Percentiles rank a stretch among this genome's conserved stretches.
Conservation (phyloP, 257 asterid genomes). For the Solanum piurae region DNA sequence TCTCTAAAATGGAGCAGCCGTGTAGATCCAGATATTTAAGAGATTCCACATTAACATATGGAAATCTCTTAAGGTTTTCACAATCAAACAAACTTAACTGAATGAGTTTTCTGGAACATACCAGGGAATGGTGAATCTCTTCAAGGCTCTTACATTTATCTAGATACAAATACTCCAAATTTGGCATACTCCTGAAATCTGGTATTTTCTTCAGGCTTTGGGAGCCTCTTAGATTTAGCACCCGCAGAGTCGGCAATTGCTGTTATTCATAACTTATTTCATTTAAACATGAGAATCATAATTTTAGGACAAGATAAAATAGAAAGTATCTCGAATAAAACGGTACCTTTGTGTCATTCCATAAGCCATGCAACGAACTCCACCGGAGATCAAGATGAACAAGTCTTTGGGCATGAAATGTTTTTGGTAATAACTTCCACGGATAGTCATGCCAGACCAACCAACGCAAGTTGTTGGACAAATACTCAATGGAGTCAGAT, state of each 20-base stretch:
- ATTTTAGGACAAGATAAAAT: too few relatives aligned
- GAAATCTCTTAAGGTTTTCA: too few relatives aligned
- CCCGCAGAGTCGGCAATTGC: background rate
- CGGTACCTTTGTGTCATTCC: background rate
- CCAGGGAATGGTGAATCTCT: background rate
- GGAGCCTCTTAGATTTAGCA: background rate
- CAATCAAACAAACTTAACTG: too few relatives aligned
- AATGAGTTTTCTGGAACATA: too few relatives aligned
- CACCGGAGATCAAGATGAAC: background rate
- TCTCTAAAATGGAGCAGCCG: too few relatives aligned
- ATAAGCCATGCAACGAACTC: background rate
- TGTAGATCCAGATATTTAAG: too few relatives aligned
- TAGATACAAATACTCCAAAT: background rate
- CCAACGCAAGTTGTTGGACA: too few relatives aligned
- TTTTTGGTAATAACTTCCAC: background rate
- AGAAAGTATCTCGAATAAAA: background rate
- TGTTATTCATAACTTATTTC: too few relatives aligned
- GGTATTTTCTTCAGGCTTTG: background rate
- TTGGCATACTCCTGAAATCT: background rate
- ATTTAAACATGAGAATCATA: too few relatives aligned
- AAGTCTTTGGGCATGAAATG: background rate
- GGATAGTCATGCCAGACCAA: too few relatives aligned
- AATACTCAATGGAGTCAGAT: too few relatives aligned
- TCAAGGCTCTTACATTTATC: accelerated
- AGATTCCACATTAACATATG: too few relatives aligned